Conservation (phyloP, 1,284 basidiomycete genomes). For the Puccinia horiana region DNA sequence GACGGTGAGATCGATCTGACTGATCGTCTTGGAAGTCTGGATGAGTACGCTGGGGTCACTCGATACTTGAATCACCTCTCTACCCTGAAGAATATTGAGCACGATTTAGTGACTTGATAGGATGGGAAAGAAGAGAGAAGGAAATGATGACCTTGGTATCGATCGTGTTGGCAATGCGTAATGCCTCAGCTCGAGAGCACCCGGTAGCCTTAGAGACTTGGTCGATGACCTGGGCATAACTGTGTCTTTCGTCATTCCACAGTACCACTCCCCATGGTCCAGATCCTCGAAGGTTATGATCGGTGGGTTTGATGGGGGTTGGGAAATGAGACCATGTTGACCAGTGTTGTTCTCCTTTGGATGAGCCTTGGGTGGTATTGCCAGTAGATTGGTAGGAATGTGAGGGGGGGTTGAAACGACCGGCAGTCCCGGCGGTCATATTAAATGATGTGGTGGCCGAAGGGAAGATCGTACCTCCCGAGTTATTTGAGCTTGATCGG, state of each 20-base stretch:
- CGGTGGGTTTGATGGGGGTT: conserved; percentile 22
- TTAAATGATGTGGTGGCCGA: conserved; percentile 14
- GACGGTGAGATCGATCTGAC: conserved; percentile 86
- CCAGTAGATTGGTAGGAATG: conserved; percentile 3
- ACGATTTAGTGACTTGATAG: conserved; percentile 21
- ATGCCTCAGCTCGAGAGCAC: conserved; percentile 67
- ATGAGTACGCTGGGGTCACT: conserved; percentile 70
- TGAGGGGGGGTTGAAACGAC: not conserved
- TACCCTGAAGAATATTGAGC: conserved; percentile 63
- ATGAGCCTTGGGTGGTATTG: conserved; percentile 13
- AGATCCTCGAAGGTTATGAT: conserved; percentile 55
- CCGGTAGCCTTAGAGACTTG: conserved; percentile 72
- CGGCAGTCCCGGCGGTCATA: not conserved
- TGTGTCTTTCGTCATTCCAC: conserved; percentile 98
- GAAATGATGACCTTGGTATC: conserved; percentile 66
- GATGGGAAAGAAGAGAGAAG: not conserved
- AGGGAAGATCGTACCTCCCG: not conserved
- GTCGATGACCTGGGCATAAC: conserved; percentile 82
- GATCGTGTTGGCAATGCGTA: conserved; percentile 68
- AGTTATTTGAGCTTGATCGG: not conserved
- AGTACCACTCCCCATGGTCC: conserved; percentile 81
- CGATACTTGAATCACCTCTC: conserved; percentile 80
- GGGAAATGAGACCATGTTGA: conserved; percentile 32
- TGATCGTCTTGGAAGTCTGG: conserved; percentile 75
- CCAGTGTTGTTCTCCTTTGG: conserved; percentile 30